Evolutionary conservation across 2,329 filamentous ascomycete genomes (phyloP).

Genomic region (Cordyceps pruinosa): DNA sequence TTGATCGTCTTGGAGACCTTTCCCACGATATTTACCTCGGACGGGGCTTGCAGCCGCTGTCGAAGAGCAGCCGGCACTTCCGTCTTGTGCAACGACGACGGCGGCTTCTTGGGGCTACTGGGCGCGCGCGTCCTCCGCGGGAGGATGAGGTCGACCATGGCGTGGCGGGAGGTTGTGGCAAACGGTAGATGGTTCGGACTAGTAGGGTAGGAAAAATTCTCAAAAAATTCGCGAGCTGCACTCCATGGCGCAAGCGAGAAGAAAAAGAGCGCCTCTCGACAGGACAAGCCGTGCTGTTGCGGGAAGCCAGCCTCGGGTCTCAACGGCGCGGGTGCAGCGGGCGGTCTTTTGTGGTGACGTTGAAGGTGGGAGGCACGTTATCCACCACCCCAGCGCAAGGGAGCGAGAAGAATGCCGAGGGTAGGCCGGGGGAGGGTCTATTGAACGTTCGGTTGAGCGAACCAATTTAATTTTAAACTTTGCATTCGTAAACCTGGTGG

Average conservation of each 20-base stretch:
- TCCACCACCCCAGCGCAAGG: neutral
- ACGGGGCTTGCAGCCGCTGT: neutral
- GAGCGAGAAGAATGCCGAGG: constrained; percentile 4
- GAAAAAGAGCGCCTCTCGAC: neutral
- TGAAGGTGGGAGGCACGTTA: neutral
- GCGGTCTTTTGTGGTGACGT: neutral
- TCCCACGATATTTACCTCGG: neutral
- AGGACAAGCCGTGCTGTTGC: neutral
- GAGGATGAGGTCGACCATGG: constrained; percentile 14
- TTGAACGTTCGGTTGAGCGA: neutral
- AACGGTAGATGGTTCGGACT: neutral
- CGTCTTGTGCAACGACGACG: neutral
- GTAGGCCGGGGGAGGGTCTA: neutral
- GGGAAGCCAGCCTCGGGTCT: neutral
- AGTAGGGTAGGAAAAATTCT: neutral
- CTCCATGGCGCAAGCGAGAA: neutral
- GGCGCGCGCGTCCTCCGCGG: constrained; percentile 9
- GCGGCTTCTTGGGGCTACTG: constrained; percentile 1
- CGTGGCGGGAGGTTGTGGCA: neutral
- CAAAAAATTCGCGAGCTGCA: neutral
- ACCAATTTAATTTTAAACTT: neutral
- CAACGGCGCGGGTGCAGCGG: neutral
- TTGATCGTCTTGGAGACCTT: constrained; percentile 28
- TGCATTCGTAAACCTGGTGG: neutral
- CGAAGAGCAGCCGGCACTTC: neutral